Conservation (phyloP, 2,329 filamentous ascomycete genomes). For the Graphilbum sp. region DNA sequence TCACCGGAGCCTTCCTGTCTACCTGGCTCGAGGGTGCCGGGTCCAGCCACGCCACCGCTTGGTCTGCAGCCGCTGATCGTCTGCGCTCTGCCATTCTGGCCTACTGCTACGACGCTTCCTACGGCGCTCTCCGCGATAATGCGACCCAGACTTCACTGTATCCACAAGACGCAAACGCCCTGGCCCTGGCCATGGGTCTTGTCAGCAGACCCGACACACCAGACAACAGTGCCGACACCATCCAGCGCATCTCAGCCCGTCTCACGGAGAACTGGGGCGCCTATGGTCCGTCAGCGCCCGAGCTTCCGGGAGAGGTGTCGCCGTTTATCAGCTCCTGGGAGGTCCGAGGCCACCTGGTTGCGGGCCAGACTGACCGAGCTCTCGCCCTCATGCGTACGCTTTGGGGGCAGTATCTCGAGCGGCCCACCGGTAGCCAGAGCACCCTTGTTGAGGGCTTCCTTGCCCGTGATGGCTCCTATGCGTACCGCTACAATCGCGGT, state of each 20-base stretch:
- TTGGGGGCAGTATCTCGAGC: constrained; percentile 45
- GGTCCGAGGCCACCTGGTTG: constrained; percentile 37
- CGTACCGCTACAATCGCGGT: constrained; percentile 34
- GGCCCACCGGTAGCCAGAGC: constrained; percentile 38
- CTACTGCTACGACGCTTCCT: constrained; percentile 28
- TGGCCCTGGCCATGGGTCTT: constrained; percentile 34
- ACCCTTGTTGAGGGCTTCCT: constrained; percentile 45
- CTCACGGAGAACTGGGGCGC: constrained; percentile 35
- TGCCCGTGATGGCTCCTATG: constrained; percentile 35
- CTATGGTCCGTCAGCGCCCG: constrained; percentile 37
- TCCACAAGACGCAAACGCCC: constrained; percentile 43
- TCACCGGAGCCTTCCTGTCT: constrained; percentile 34
- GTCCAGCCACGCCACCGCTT: constrained; percentile 18
- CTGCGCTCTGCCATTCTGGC: constrained; percentile 28
- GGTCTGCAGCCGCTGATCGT: constrained; percentile 21
- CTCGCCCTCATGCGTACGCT: constrained; percentile 36
- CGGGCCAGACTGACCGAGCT: constrained; percentile 29
- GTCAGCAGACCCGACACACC: not conserved
- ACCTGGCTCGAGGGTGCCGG: constrained; percentile 23
- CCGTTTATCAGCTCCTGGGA: constrained; percentile 44
- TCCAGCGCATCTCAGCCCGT: constrained; percentile 22
- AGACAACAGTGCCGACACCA: not conserved
- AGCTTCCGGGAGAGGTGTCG: constrained; percentile 39
- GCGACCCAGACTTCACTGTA: constrained; percentile 28
- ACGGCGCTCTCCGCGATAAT: constrained; percentile 38